Evolutionary conservation across 2,329 filamentous ascomycete species (phyloP).

Genomic region (Neofusicoccum parvum): DNA sequence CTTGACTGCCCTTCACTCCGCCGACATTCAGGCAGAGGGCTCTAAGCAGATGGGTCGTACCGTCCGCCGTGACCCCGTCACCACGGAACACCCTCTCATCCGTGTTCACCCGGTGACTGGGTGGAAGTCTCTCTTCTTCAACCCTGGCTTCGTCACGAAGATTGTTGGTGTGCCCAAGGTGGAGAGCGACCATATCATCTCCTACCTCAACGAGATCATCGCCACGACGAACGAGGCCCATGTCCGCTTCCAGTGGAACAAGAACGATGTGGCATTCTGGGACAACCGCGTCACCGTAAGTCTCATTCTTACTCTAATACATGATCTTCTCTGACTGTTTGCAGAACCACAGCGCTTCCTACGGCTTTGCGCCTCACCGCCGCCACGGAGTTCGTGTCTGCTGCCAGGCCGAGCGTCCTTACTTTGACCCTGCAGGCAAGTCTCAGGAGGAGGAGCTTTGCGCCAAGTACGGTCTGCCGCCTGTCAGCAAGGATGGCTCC

Average conservation of each 20-base stretch:
- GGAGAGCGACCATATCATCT: constrained; percentile 56
- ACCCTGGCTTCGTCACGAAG: constrained; percentile 59
- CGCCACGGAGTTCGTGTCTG: constrained; percentile 57
- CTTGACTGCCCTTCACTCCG: constrained; percentile 59
- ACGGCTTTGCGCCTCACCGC: constrained; percentile 60
- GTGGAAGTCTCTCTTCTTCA: constrained; percentile 64
- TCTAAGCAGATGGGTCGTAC: constrained; percentile 53
- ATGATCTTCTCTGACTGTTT: constrained; percentile 28
- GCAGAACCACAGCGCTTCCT: constrained; percentile 56
- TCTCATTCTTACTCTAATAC: constrained; percentile 35
- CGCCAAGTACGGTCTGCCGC: constrained; percentile 50
- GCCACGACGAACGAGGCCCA: constrained; percentile 67
- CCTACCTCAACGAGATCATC: constrained; percentile 57
- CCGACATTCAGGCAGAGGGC: constrained; percentile 56
- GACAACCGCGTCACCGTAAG: constrained; percentile 58
- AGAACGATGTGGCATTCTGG: constrained; percentile 69
- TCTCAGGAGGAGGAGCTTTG: constrained; percentile 59
- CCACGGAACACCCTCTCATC: constrained; percentile 59
- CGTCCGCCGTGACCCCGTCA: constrained; percentile 56
- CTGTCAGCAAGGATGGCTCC: constrained; percentile 59
- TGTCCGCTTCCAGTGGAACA: constrained; percentile 66
- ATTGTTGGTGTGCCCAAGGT: constrained; percentile 62
- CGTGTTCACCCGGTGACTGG: constrained; percentile 64
- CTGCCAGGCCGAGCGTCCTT: constrained; percentile 50
- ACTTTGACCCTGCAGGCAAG: constrained; percentile 47